phyloP scores from a whole-genome alignment of 345 rosid species.

The Hevea brasiliensis region DNA sequence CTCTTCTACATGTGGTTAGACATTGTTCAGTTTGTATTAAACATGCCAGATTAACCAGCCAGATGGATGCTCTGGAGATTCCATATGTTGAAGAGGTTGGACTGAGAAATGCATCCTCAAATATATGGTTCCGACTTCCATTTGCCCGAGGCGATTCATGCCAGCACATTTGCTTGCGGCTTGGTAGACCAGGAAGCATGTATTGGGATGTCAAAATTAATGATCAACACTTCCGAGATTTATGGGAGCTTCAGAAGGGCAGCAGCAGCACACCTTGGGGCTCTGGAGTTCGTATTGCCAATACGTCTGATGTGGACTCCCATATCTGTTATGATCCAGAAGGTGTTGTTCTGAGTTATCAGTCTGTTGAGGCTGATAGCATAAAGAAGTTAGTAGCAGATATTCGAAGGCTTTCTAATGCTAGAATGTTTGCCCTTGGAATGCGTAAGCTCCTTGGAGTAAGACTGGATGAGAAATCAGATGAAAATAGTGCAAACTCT shows the following conservation, averaged over 20 bases:
- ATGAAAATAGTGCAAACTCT: conserved; percentile 50
- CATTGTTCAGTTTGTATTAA: conserved; percentile 90
- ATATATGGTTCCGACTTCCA: conserved; percentile 96
- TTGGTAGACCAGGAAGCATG: conserved; percentile 98
- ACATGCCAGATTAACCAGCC: conserved; percentile 92
- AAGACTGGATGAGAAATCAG: conserved; percentile 73
- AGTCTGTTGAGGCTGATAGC: conserved; percentile 87
- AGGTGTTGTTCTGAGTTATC: conserved; percentile 93
- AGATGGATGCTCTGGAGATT: conserved; percentile 88
- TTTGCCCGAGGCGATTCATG: conserved; percentile 78
- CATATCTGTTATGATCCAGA: conserved; percentile 94
- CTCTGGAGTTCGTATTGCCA: conserved; percentile 88
- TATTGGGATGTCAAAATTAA: conserved; percentile 96
- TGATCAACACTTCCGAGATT: conserved; percentile 94
- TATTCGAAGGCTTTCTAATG: conserved; percentile 89
- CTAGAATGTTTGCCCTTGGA: conserved; percentile 91
- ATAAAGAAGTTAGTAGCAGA: conserved; percentile 91
- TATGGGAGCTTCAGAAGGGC: conserved; percentile 99
- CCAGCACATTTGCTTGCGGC: conserved; percentile 93
- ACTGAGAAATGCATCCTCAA: conserved; percentile 66
- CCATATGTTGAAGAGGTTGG: conserved; percentile 92
- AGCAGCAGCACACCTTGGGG: conserved; percentile 78
- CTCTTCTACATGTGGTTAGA: conserved; percentile 89
- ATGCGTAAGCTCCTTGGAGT: conserved; percentile 93
- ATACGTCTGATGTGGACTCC: conserved; percentile 87